Base-by-base conservation (phyloP, 768 basidiomycete genomes). In the Podaxis carcinomalis region DNA sequence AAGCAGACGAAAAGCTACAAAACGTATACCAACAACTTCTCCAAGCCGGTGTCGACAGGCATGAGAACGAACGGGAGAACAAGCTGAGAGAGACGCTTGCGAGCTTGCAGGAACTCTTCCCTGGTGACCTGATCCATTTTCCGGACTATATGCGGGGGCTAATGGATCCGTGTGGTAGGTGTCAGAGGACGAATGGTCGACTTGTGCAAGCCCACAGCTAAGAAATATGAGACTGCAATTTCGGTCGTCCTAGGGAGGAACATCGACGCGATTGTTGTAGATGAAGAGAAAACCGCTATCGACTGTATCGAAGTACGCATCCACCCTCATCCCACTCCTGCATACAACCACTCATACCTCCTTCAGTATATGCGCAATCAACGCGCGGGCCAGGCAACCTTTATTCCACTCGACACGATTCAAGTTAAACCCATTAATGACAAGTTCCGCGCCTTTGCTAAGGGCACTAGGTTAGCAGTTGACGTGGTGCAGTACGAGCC, bases 401-500 rank as follows among this genome's bases (percentile, higher is more conserved):
- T 98, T 77, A 90, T 99, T 50, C 97, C 97, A 0, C 87, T 99
- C n/a, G 96, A 98, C 72, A 95, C 94, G 7, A 96, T 98, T 65
- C 92, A 94, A 69, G 89, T 90, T 36, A 98, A 96, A 72, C 88
- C 94, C 1, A 81, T 94, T 64, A 94, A 95, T 65, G 97, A 98
- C 75, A 95, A 94, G 72, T 94, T 92, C 75, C 88, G 97, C 23
- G 88, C 90, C 4, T 93, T 95, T 68, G 92, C 90, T 2, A 92
- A 93, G 66, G 92, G 92, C 0, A 90, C 92, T 3, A 78, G 93
- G 47, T 78, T 95, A 5, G 93, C 93, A 5, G 88, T 95, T 27
- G 93, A 95, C 66, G 86, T 93, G 21, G 90, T 95, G 57, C 83
- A 90, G 62, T 86, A 86, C 67, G 89, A 96, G 63, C 81, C 93